Base-by-base conservation (phyloP, 2,329 filamentous ascomycete genomes). In the Paraphaeosphaeria minitans region DNA sequence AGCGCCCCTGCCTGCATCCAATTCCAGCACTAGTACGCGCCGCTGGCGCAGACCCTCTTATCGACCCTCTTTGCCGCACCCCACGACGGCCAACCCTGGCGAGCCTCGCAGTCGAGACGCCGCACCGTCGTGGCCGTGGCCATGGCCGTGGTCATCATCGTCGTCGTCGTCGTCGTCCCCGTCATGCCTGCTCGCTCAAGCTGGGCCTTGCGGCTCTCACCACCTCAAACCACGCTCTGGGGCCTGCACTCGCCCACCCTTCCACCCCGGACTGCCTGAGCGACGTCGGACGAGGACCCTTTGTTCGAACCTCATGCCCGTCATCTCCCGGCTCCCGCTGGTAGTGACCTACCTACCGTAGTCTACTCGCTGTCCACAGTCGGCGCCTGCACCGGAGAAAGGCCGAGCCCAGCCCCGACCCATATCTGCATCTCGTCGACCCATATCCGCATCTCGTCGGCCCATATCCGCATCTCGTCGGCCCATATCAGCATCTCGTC, bases 291-390 rank as follows among this genome's bases (percentile, higher is more conserved):
- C 63, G 56, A 59, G 35, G 66, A 71, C 71, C 69, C 67, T 73
- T 69, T 72, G 58, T 55, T 53, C 65, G 72, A 73, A 75, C 67
- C 61, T 72, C 74, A 76, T 76, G 74, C 73, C 67, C 68, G 74
- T 75, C 74, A 75, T 70, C 73, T 68, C 66, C 66, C 66, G 66
- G 57, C 69, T 76, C 73, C 72, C 73, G 72, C 71, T 69, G 63
- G 66, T n/a, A n/a, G n/a, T n/a, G n/a, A n/a, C n/a, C n/a, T n/a
- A n/a, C n/a, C n/a, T n/a, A n/a, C n/a, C n/a, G n/a, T n/a, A n/a
- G n/a, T n/a, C 64, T 61, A 60, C 60, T 51, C 52, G 59, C 65
- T 52, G 43, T 33, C 64, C 49, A n/a, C n/a, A n/a, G 42, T 31
- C 64, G 58, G 65, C 65, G 66, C 61, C 41, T 60, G 63, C 67